Evolutionary conservation across 1,139 yeast genomes (phyloP).

Genomic region (Entelexis sorbosivorans): DNA sequence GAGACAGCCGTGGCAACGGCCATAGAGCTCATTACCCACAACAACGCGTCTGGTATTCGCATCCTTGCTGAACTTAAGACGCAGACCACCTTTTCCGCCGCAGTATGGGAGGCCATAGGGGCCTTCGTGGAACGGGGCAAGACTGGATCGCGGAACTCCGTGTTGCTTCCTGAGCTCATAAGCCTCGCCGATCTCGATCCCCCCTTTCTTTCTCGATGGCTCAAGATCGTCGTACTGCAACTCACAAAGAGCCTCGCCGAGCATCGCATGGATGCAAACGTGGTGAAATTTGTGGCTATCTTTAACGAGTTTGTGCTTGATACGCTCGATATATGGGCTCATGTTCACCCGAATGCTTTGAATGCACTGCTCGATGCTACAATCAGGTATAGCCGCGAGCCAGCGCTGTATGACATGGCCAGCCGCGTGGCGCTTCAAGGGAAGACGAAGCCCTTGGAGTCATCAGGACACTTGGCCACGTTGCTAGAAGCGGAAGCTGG

Average conservation of each 20-base stretch:
- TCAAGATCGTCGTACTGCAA: slow-evolving; percentile 19
- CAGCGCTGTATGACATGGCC: slow-evolving; percentile 6
- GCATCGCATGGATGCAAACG: not conserved
- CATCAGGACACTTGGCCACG: not conserved
- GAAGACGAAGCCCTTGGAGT: not conserved
- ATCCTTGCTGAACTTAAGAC: slow-evolving; percentile 2
- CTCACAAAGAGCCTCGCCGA: slow-evolving; percentile 21
- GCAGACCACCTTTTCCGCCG: not conserved
- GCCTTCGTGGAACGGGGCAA: slow-evolving; percentile 13
- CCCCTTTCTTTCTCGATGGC: slow-evolving; percentile 14
- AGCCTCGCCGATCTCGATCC: not conserved
- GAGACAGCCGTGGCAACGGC: slow-evolving; percentile 7
- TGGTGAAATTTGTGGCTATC: not conserved
- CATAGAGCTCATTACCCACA: not conserved
- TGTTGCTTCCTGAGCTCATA: slow-evolving; percentile 8
- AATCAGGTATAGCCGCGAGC: slow-evolving; percentile 1
- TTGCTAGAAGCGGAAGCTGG: not conserved
- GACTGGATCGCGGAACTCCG: slow-evolving; percentile 1
- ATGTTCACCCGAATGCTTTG: slow-evolving; percentile 18
- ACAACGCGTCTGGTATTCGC: not conserved
- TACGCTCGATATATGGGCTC: slow-evolving; percentile 11
- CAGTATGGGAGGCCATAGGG: slow-evolving; percentile 1
- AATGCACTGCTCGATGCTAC: slow-evolving; percentile 21
- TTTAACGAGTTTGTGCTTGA: slow-evolving; percentile 1
- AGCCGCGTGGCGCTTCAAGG: slow-evolving; percentile 3